A percentile compares a stretch with the other conserved stretches of the same genome.
Evolutionary conservation across 1,284 basidiomycete species (phyloP).

Genomic region (Ceratobasidium sp.): DNA sequence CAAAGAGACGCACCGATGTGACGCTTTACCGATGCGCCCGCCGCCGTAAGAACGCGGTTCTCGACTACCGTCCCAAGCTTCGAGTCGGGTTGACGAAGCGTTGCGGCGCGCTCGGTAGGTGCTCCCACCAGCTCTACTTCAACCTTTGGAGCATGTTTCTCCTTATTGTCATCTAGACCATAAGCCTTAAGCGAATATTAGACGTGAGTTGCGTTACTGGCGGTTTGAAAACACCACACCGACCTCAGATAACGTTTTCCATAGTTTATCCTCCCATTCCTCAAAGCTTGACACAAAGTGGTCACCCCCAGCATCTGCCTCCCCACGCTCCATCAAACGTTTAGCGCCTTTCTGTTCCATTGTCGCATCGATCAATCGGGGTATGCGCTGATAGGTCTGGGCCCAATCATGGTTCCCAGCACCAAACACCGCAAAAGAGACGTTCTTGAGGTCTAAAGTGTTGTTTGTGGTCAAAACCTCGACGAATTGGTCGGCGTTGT

Average conservation of each 20-base stretch:
- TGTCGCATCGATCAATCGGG: constrained; percentile 61
- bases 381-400: constrained; percentile 66
- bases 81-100: constrained; percentile 61
- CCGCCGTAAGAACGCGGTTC: constrained; percentile 61
- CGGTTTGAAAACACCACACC: background rate
- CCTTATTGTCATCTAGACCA: constrained; percentile 50
- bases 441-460: constrained; percentile 57
- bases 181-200: constrained; percentile 23
- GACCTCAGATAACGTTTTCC: constrained; percentile 56
- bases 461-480: constrained; percentile 58
- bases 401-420: constrained; percentile 70
- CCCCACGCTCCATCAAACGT: constrained; percentile 60
- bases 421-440: constrained; percentile 66
- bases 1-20: constrained; percentile 59
- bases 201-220: too few species aligned
- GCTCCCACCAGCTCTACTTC: constrained; percentile 58
- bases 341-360: constrained; percentile 61
- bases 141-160: constrained; percentile 52
- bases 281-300: constrained; percentile 66
- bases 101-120: constrained; percentile 58
- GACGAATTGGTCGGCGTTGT: constrained; percentile 65
- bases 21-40: constrained; percentile 61
- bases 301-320: constrained; percentile 61
- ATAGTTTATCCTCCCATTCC: constrained; percentile 62
- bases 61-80: constrained; percentile 61